Conservation (phyloP, 768 basidiomycete species). For the Boletus bicolor region DNA sequence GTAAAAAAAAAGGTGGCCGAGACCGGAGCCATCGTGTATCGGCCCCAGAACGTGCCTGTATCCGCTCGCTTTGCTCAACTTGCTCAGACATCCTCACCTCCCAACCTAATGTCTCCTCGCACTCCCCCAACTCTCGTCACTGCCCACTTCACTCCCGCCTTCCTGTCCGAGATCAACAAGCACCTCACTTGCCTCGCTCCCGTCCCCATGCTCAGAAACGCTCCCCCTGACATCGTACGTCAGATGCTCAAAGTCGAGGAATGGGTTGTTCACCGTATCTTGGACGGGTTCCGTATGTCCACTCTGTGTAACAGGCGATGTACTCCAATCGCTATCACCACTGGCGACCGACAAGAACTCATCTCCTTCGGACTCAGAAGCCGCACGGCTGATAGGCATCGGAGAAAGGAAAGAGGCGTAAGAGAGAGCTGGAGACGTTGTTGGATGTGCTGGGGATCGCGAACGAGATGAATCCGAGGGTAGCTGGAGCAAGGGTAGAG, state of each 20-base stretch:
- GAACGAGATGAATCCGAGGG: slow-evolving; percentile 5
- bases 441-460: background rate
- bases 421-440: slow-evolving; percentile 19
- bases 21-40: background rate
- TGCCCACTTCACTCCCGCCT: slow-evolving; percentile 19
- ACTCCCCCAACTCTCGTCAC: slow-evolving; percentile 28
- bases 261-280: slow-evolving; percentile 19
- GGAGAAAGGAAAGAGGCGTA: slow-evolving; percentile 27
- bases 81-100: background rate
- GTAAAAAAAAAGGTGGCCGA: too few species aligned
- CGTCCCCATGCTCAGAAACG: slow-evolving; percentile 2
- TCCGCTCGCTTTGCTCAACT: background rate
- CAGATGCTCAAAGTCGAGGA: slow-evolving; percentile 23
- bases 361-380: slow-evolving; percentile 22
- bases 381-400: slow-evolving; percentile 12
- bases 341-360: slow-evolving; percentile 27
- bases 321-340: slow-evolving; percentile 15
- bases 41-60: background rate
- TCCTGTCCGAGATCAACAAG: slow-evolving; percentile 12
- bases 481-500: slow-evolving; percentile 15
- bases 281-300: background rate
- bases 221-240: background rate
- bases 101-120: slow-evolving; percentile 13
- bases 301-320: background rate
- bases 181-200: slow-evolving; percentile 22